These are phyloP conservation scores for Suillus americanus DNA, from an alignment of 768 basidiomycete species.

Conservation along the genomic window DNA sequence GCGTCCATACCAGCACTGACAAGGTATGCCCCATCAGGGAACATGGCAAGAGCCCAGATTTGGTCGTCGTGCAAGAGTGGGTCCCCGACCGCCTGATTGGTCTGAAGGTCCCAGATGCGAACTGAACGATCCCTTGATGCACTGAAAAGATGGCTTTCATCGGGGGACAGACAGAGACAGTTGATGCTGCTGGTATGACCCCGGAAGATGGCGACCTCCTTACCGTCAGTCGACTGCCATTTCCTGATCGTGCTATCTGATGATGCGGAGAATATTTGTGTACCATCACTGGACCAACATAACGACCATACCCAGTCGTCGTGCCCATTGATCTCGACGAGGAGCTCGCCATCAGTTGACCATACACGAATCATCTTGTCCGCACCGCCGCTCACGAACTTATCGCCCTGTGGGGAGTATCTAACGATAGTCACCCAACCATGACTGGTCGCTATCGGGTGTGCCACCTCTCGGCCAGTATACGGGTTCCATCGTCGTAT, in stretches of 20 bases:
- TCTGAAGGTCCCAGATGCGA: background rate
- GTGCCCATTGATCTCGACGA: background rate
- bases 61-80: too few species aligned
- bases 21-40: too few species aligned
- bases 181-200: background rate
- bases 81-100: background rate
- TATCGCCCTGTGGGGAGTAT: background rate
- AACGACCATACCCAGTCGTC: background rate
- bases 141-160: background rate
- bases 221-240: background rate
- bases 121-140: background rate
- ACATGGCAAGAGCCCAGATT: too few species aligned
- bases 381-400: background rate
- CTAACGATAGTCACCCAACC: background rate
- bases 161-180: background rate
- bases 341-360: background rate
- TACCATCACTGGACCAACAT: background rate
- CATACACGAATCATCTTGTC: background rate
- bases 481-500: slow-evolving; percentile 14
- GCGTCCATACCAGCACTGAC: background rate
- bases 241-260: background rate
- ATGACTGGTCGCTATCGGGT: background rate
- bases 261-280: background rate
- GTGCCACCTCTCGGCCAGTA: background rate
- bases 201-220: background rate